These are phyloP conservation scores for Aspergillus thermomutatus DNA, from an alignment of 2,329 filamentous ascomycete species.

Conservation along the genomic window DNA sequence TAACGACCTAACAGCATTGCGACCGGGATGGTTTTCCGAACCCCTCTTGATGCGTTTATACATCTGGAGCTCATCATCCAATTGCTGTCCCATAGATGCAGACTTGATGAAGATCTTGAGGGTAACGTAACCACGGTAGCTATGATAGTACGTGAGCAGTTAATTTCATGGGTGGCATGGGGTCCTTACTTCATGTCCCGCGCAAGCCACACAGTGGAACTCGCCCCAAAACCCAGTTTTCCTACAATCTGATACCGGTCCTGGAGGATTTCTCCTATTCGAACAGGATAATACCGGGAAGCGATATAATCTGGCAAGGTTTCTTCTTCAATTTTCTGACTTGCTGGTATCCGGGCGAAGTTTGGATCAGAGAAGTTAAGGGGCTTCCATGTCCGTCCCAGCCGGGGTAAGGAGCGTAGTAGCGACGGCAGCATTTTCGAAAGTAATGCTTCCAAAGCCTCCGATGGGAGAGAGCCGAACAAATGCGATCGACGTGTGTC, in stretches of 20 bases:
- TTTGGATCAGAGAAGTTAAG: slow-evolving; percentile 31
- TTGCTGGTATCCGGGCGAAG: slow-evolving; percentile 20
- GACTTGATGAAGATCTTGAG: slow-evolving; percentile 30
- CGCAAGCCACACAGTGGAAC: slow-evolving; percentile 37
- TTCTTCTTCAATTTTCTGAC: slow-evolving; percentile 31
- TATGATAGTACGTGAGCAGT: too few relatives aligned
- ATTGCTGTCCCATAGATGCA: slow-evolving; percentile 24
- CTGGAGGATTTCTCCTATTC: slow-evolving; percentile 29
- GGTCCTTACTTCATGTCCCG: slow-evolving; percentile 29
- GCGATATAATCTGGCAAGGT: slow-evolving; percentile 25
- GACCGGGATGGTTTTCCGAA: slow-evolving; percentile 27
- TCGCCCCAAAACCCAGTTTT: slow-evolving; percentile 36
- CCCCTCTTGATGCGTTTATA: slow-evolving; percentile 38
- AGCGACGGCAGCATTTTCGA: too few relatives aligned
- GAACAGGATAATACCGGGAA: slow-evolving; percentile 26
- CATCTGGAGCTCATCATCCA: slow-evolving; percentile 42
- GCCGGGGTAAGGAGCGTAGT: too few relatives aligned
- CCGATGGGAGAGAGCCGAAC: too few relatives aligned
- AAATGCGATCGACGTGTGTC: too few relatives aligned
- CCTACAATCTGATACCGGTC: slow-evolving; percentile 33
- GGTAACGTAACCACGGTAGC: slow-evolving; percentile 25
- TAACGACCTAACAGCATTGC: slow-evolving; percentile 25
- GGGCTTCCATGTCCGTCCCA: too few relatives aligned
- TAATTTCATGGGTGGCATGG: too few relatives aligned
- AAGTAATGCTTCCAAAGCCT: too few relatives aligned